phyloP scores from a whole-genome alignment of 2,329 filamentous ascomycete genomes.

The Hortaea werneckii region DNA sequence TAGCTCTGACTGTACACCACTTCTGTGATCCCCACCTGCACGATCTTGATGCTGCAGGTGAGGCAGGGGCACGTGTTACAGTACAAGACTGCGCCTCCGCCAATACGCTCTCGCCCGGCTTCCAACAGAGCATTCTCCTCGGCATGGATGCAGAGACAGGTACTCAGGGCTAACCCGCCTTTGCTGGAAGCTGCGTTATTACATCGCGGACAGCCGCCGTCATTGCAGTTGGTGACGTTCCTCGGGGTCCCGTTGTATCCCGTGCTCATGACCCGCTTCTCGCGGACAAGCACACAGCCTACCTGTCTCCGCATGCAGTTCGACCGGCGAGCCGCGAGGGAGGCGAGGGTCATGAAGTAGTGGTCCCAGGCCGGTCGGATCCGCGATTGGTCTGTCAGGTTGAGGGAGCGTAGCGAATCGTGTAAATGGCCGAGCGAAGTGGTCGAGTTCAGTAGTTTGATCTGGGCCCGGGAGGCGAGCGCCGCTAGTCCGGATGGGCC shows the following conservation, averaged over 20 bases:
- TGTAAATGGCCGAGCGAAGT: slow-evolving; percentile 61
- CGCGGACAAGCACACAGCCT: slow-evolving; percentile 81
- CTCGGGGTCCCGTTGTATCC: slow-evolving; percentile 98
- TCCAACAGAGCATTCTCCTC: slow-evolving; percentile 96
- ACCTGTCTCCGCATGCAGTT: slow-evolving; percentile 99
- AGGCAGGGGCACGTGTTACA: slow-evolving; percentile 68
- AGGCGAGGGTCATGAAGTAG: slow-evolving; percentile 97
- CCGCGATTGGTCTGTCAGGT: slow-evolving; percentile 68
- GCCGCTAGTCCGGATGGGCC: slow-evolving; percentile 55
- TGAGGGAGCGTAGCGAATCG: slow-evolving; percentile 59
- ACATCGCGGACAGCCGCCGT: slow-evolving; percentile 81
- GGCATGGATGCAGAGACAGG: slow-evolving; percentile 92
- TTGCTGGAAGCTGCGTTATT: slow-evolving; percentile 47
- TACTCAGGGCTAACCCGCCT: slow-evolving; percentile 64
- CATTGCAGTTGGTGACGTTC: slow-evolving; percentile 78
- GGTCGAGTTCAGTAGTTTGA: slow-evolving; percentile 80
- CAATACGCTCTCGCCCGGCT: slow-evolving; percentile 81
- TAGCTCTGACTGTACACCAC: slow-evolving; percentile 92
- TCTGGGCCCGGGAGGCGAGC: slow-evolving; percentile 68
- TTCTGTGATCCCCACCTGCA: slow-evolving; percentile 89
- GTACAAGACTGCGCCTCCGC: slow-evolving; percentile 67
- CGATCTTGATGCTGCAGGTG: slow-evolving; percentile 97
- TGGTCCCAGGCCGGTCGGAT: slow-evolving; percentile 88
- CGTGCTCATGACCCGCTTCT: slow-evolving; percentile 80
- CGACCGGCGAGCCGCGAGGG: slow-evolving; percentile 75